Base-by-base conservation (phyloP, 805 yeast species). In the Metschnikowia gelsemii region DNA sequence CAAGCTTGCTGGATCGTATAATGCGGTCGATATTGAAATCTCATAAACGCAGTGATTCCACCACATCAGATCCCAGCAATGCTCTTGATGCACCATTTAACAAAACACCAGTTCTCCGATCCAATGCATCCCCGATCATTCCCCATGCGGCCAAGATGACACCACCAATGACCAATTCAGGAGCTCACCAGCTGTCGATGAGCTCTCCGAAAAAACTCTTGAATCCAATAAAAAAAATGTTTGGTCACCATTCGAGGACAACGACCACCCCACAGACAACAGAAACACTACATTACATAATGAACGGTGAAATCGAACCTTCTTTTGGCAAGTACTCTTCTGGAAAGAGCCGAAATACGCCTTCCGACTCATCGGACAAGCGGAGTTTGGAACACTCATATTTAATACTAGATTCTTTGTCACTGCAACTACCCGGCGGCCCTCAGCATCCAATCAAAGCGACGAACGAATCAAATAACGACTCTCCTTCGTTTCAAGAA, bases 181-280 rank as follows among this genome's bases (percentile, higher is more conserved):
- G 41, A 5, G 21, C 29, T 21, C 43, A 39, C 9, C 45, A 28
- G 27, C 44, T 21, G 40, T 17, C 53, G 8, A 31, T 40, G 30
- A 46, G 48, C 40, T 61, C 70, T 5, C 72, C 72, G 20, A 66
- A 66, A 47, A 66, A 66, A 48, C 51, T 66, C 23, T 50, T 66
- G 23, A 59, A 66, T 1, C 72, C 72, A 2, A 66, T 66, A 13
- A 60, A 58, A 46, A 63, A 64, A 43, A 40, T 66, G 64, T 50
- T 54, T 50, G 43, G 53, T 32, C 49, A 51, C 41, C 55, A 52
- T 35, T 21, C 48, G 12, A 57, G 46, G 33, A 30, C 47, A 12
- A 21, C 37, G 5, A 37, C 16, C n/a, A 30, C 21, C 2, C 36
- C 48, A 22, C 25, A 35, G 6, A 40, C 46, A n/a, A 35, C 42